A percentile compares a stretch with the other conserved stretches of the same genome.
These are phyloP conservation scores for Fulvia fulva DNA, from an alignment of 2,329 filamentous ascomycete genomes.

Conservation along the genomic window DNA sequence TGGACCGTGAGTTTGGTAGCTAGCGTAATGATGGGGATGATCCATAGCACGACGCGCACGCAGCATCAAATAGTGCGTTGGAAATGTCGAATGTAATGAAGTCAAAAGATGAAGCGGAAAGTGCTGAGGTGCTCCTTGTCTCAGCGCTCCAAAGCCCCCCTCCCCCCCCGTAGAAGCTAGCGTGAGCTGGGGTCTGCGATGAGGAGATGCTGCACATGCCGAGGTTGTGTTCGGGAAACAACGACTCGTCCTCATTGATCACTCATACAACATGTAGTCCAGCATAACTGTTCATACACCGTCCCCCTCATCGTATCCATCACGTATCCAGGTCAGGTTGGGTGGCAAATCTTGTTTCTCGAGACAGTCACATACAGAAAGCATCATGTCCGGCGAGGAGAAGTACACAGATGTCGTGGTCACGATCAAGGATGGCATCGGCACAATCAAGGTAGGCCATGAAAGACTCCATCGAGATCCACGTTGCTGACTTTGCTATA, in stretches of 20 bases:
- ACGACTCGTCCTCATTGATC: background rate
- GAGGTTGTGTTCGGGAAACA: background rate
- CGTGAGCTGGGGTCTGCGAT: too few relatives aligned
- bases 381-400: background rate
- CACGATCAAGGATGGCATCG: conserved; percentile 23
- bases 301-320: background rate
- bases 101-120: too few relatives aligned
- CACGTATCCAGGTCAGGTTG: too few relatives aligned
- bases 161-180: too few relatives aligned
- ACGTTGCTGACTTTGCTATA: conserved; percentile 3
- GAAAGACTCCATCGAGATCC: background rate
- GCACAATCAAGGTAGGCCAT: conserved; percentile 24
- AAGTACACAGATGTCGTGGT: conserved; percentile 27
- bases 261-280: background rate
- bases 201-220: too few relatives aligned
- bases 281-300: background rate
- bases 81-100: too few relatives aligned
- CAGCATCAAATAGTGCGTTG: too few relatives aligned
- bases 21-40: too few relatives aligned
- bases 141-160: too few relatives aligned
- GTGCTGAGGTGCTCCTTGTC: too few relatives aligned
- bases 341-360: background rate
- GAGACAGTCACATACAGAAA: background rate
- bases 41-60: too few relatives aligned
- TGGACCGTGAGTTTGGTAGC: too few relatives aligned